Evolutionary conservation across 768 basidiomycete species (phyloP).

Genomic region (Suillus ampliporus): DNA sequence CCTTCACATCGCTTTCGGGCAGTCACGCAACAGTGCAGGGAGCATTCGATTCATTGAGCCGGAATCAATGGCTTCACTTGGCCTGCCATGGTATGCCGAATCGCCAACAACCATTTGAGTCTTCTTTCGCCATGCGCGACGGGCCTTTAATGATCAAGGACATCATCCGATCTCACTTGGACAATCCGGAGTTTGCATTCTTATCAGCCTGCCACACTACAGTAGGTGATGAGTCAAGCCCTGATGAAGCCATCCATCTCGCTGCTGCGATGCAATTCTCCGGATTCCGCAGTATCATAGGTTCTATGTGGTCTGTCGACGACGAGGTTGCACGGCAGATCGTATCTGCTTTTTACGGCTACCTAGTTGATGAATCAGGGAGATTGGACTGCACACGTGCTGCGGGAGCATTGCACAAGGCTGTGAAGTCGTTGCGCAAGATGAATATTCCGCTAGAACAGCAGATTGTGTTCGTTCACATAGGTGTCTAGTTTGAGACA

Average conservation of each 20-base stretch:
- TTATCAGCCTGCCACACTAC: constrained; percentile 30
- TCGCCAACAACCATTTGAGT: too few species aligned
- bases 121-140: too few species aligned
- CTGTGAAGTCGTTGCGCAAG: neutral
- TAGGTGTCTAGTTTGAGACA: neutral
- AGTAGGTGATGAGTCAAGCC: constrained; percentile 18
- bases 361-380: too few species aligned
- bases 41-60: too few species aligned
- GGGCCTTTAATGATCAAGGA: neutral
- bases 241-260: constrained; percentile 26
- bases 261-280: constrained; percentile 25
- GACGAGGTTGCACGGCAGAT: constrained; percentile 17
- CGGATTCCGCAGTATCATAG: constrained; percentile 25
- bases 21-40: too few species aligned
- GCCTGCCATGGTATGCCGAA: too few species aligned
- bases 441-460: constrained; percentile 8
- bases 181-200: constrained; percentile 21
- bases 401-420: constrained; percentile 2
- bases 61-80: too few species aligned
- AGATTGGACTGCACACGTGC: too few species aligned
- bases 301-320: constrained; percentile 28
- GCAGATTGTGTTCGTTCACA: constrained; percentile 7
- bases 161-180: constrained; percentile 13
- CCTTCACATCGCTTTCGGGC: too few species aligned
- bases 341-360: neutral